Evolutionary conservation across 768 basidiomycete genomes (phyloP), one percentile per base, ranked within the genome.

Genomic region (Hortiboletus flavorubellus): DNA sequence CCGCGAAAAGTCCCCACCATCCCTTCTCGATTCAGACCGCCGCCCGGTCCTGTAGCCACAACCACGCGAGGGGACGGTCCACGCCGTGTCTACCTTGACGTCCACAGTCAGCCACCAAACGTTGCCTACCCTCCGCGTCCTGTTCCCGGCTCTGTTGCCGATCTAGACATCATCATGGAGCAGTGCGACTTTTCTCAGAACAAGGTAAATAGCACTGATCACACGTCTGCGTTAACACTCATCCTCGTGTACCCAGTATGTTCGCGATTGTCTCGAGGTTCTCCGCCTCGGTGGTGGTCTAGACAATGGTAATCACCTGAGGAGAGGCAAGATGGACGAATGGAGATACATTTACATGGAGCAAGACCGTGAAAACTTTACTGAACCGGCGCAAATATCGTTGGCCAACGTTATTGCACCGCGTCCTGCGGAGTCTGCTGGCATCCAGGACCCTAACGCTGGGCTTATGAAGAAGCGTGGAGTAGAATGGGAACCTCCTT

Each of bases 221-320:
- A 10, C 34, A 3, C 21, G 38, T 39, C 15, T 39, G 30, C 35
- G 31, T 51, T 54, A 26, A 50, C 10, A 29, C 55, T 63, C 55
- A 68, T 49, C 58, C 15, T 43, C 26, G 29, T 44, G 34, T 26
- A 43, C 31, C 21, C 67, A 97, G 91, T 95, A 91, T 73, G 96
- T 98, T n/a, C 86, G 96, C 39, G 97, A 98, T 68, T 99, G 97
- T 65, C 77, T 99, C 39, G 95, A 98, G 71, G 86, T 96, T 43
- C 80, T 99, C 29, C 84, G 96, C n/a, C 75, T 94, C 12, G 96
- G 95, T 4, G 91, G 81, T 8, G 89, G 92, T 15, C 79, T 98
- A 43, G 95, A 99, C 67, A 87, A 88, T 48, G 87, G 85, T 14
- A 84, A 83, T 41, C 81, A 85, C 18, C 70, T 92, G 31, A 77